These are phyloP conservation scores for Ophiostoma novo-ulmi DNA, from an alignment of 2,329 filamentous ascomycete species.

Conservation along the genomic window DNA sequence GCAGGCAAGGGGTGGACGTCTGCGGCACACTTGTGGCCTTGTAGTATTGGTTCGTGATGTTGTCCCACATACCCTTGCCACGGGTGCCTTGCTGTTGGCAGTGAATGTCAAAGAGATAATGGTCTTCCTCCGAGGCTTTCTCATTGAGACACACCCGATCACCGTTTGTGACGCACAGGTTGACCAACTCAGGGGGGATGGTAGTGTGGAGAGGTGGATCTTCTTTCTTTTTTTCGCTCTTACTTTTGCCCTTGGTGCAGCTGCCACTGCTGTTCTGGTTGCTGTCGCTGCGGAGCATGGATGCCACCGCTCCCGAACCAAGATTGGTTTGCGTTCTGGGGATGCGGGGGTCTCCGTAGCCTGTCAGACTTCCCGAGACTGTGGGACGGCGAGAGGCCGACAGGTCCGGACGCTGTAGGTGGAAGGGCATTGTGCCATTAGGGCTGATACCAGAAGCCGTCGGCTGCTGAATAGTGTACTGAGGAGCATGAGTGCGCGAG, in stretches of 20 bases:
- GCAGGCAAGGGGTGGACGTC: constrained; percentile 42
- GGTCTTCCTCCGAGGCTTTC: constrained; percentile 45
- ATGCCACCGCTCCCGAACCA: background rate
- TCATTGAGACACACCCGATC: constrained; percentile 35
- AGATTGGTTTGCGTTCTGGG: background rate
- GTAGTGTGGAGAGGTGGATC: background rate
- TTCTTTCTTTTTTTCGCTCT: background rate
- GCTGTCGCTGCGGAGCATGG: background rate
- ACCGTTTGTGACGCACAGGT: background rate
- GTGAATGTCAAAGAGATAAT: constrained; percentile 47
- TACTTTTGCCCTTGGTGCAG: background rate
- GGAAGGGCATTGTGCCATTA: background rate
- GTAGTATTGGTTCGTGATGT: constrained; percentile 44
- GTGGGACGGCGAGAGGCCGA: background rate
- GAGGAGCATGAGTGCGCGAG: background rate
- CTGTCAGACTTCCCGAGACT: background rate
- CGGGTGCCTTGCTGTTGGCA: constrained; percentile 43
- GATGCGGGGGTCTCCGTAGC: background rate
- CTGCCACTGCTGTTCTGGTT: background rate
- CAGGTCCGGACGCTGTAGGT: background rate
- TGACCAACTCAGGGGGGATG: background rate
- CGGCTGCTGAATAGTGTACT: background rate
- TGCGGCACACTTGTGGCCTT: constrained; percentile 31
- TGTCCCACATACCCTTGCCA: constrained; percentile 56
- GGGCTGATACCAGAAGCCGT: background rate